Conservation (phyloP, 495 filamentous ascomycete species). For the Penicillium salamii region DNA sequence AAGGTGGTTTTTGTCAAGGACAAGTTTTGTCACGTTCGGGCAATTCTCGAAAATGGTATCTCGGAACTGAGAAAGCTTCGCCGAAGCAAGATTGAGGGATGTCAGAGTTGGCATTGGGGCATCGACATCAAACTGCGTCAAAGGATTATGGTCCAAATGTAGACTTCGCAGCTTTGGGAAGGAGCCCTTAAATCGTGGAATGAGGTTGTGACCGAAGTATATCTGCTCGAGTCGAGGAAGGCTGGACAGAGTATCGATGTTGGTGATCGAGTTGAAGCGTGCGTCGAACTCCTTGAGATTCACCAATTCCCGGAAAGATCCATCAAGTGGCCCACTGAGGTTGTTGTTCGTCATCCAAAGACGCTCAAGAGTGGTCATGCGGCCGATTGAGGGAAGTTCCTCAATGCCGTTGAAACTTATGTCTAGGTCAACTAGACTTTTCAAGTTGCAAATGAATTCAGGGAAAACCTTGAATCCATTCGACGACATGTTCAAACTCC, state of each 20-base stretch:
- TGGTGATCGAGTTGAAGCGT: conserved; percentile 83
- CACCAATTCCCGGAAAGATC: conserved; percentile 62
- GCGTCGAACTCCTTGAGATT: conserved; percentile 91
- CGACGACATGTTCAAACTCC: conserved; percentile 85
- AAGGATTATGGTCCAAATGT: conserved; percentile 85
- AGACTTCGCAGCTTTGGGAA: conserved; percentile 82
- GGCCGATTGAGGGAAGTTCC: conserved; percentile 73
- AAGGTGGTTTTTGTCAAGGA: conserved; percentile 94
- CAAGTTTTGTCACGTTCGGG: conserved; percentile 77
- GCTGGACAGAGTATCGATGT: conserved; percentile 78
- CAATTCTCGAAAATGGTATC: conserved; percentile 87
- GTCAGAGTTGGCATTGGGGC: conserved; percentile 75
- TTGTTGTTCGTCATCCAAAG: conserved; percentile 96
- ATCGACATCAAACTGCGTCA: conserved; percentile 86
- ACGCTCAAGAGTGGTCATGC: conserved; percentile 74
- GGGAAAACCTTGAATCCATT: conserved; percentile 88
- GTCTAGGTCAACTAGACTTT: conserved; percentile 86
- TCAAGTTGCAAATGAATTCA: conserved; percentile 74
- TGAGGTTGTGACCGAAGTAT: conserved; percentile 82
- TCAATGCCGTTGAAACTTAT: conserved; percentile 94
- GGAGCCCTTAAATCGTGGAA: conserved; percentile 81
- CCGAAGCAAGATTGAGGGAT: conserved; percentile 80
- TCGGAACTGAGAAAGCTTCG: conserved; percentile 78
- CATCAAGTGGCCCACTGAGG: conserved; percentile 68
- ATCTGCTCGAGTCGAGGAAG: conserved; percentile 85